These are phyloP conservation scores for Cryptococcus jaspeensis DNA, from an alignment of 1,284 basidiomycete species.

Conservation along the genomic window DNA sequence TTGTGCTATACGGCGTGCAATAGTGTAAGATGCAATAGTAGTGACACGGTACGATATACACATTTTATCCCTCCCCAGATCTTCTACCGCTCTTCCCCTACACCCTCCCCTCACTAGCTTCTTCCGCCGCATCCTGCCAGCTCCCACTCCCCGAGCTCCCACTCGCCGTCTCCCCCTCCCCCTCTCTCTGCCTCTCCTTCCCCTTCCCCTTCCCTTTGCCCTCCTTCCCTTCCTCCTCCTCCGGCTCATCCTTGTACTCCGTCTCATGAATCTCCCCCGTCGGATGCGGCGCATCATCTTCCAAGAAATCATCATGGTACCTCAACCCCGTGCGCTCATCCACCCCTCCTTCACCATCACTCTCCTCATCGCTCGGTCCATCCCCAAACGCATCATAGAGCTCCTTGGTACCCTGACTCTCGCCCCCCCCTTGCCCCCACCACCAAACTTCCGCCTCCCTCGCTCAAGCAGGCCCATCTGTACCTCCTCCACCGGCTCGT, in stretches of 20 bases:
- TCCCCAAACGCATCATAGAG: constrained; percentile 90
- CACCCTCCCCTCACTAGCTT: constrained; percentile 14
- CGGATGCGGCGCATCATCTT: constrained; percentile 34
- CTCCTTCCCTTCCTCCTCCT: constrained; percentile 4
- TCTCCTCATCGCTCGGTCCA: constrained; percentile 45
- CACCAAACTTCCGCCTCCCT: constrained; percentile 34
- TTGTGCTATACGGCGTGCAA: too few species aligned
- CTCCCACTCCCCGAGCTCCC: constrained; percentile 23
- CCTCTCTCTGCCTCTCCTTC: constrained; percentile 2
- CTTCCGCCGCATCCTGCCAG: constrained; percentile 50
- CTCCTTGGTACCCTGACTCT: constrained; percentile 58
- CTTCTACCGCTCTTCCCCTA: background rate
- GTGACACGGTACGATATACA: too few species aligned
- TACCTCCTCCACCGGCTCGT: constrained; percentile 73
- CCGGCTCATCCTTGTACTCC: constrained; percentile 30
- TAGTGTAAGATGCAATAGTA: too few species aligned
- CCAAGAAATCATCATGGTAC: constrained; percentile 51
- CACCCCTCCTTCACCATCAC: constrained; percentile 19
- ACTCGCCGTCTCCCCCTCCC: constrained; percentile 6
- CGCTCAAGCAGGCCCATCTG: constrained; percentile 66
- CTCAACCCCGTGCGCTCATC: constrained; percentile 36
- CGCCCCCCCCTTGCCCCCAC: constrained; percentile 54
- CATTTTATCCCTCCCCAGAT: too few species aligned
- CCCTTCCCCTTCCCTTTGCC: constrained; percentile 1
- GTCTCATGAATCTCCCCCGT: constrained; percentile 6